Evolutionary conservation across 2,329 filamentous ascomycete genomes (phyloP), one percentile per base, ranked within the genome.

Genomic region (Sporothrix dimorphospora): DNA sequence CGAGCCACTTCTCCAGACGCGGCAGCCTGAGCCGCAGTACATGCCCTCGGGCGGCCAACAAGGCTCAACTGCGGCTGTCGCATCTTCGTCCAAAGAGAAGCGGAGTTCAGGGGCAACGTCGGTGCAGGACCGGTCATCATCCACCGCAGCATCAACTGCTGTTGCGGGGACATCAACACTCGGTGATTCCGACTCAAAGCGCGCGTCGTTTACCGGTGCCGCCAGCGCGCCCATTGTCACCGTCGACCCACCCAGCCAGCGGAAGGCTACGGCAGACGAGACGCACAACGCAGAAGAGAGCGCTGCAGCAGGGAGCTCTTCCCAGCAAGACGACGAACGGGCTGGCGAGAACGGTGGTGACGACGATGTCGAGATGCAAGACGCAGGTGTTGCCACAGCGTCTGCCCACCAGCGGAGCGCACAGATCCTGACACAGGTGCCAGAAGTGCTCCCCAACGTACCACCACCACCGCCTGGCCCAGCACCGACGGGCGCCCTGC

Each of bases 301-400:
- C 34, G 82, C 75, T 6, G n/a, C 79, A 77, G 65, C 84, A 65
- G 59, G 59, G 9, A 7, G 21, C 27, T 19, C 5, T 16, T 27
- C 38, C 6, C 59, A 45, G 2, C 38, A 45, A 27, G 59, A 27
- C 59, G 59, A 38, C 40, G 38, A 65, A 6, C 21, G 77, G 65
- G 84, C 82, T 75, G 81, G 84, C 74, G 80, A 87, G 16, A 27
- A 19, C 38, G 67, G 38, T 21, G 24, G n/a, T 11, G 88, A 90
- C 75, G 86, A 88, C 34, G 90, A 93, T 79, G 84, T 91, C 71
- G 85, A 90, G 71, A 93, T 93, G 88, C 85, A 85, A 47, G 91
- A 93, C 79, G 85, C 84, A 55, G 86, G 87, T 40, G 84, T 86
- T 55, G 82, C 85, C 72, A n/a, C 45, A 21, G n/a, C 63, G 24